phyloP scores from a whole-genome alignment of 768 basidiomycete genomes.

The Dioszegia crocea region DNA sequence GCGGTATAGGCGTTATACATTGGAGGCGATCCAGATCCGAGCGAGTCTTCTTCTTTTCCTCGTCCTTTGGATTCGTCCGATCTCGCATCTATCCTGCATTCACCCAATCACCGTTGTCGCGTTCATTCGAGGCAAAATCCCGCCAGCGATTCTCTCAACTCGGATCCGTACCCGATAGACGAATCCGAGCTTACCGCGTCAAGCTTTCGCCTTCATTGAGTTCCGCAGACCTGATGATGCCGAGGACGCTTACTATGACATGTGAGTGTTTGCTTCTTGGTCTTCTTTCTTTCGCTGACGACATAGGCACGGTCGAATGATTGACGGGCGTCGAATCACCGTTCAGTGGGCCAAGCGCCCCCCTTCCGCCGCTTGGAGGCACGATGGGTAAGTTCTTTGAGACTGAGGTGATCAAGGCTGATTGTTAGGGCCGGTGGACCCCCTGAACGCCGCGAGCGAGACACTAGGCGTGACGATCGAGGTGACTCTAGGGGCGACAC shows the following conservation, averaged over 20 bases:
- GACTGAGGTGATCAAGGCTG: slow-evolving; percentile 15
- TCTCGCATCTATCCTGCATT: background rate
- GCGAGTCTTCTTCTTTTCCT: too few relatives aligned
- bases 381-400: slow-evolving; percentile 57
- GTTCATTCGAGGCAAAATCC: background rate
- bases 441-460: slow-evolving; percentile 5
- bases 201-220: slow-evolving; percentile 80
- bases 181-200: slow-evolving; percentile 13
- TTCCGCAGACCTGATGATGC: slow-evolving; percentile 73
- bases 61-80: slow-evolving; percentile 2
- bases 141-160: background rate
- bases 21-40: background rate
- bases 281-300: slow-evolving; percentile 7
- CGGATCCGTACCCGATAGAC: slow-evolving; percentile 2
- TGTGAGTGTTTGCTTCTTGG: slow-evolving; percentile 54
- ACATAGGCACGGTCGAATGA: slow-evolving; percentile 67
- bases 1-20: too few relatives aligned
- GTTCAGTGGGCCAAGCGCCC: slow-evolving; percentile 70
- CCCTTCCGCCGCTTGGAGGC: slow-evolving; percentile 77
- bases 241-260: slow-evolving; percentile 77
- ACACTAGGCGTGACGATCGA: slow-evolving; percentile 6
- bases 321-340: slow-evolving; percentile 69
- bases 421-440: background rate
- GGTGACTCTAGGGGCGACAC: slow-evolving; percentile 23
- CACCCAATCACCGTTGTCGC: background rate